A percentile compares a stretch with the other conserved stretches of the same genome.
These are phyloP conservation scores for Fusarium phyllophilum DNA, from an alignment of 2,329 filamentous ascomycete genomes.

Conservation along the genomic window DNA sequence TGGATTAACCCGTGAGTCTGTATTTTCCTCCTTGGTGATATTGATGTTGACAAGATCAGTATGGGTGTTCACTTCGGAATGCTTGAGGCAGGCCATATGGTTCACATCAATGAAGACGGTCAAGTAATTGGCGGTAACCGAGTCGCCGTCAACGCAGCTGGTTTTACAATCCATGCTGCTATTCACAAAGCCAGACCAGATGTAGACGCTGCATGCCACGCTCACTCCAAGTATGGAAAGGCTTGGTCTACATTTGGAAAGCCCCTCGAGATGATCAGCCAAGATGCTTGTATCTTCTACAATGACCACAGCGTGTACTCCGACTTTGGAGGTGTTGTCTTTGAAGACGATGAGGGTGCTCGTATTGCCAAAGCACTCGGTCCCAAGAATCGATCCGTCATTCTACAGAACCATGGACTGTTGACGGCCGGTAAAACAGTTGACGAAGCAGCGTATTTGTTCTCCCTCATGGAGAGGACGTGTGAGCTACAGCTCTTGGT, in stretches of 20 bases:
- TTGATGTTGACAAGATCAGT: conserved; percentile 4
- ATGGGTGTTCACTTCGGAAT: conserved; percentile 70
- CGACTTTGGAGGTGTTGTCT: conserved; percentile 70
- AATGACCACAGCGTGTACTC: conserved; percentile 67
- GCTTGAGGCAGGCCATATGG: conserved; percentile 70
- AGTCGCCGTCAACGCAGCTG: conserved; percentile 66
- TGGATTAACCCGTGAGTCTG: conserved; percentile 69
- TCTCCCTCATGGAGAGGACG: conserved; percentile 51
- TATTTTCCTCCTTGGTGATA: neutral
- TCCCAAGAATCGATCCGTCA: conserved; percentile 59
- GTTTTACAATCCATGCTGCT: conserved; percentile 70
- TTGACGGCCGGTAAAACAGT: conserved; percentile 72
- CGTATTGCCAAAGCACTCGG: conserved; percentile 68
- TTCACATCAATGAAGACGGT: conserved; percentile 68
- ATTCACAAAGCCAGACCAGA: conserved; percentile 69
- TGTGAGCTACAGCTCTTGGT: conserved; percentile 50
- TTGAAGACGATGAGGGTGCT: conserved; percentile 68
- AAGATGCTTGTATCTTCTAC: conserved; percentile 68
- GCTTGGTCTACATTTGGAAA: conserved; percentile 69
- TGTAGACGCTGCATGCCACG: conserved; percentile 69
- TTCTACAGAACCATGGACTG: conserved; percentile 73
- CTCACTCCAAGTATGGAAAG: conserved; percentile 67
- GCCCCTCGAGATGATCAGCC: conserved; percentile 70
- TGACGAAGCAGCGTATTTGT: conserved; percentile 74
- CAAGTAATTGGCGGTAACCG: conserved; percentile 69